Base-by-base conservation (phyloP, 2,329 filamentous ascomycete genomes). In the Arthrobotrys iridis region DNA sequence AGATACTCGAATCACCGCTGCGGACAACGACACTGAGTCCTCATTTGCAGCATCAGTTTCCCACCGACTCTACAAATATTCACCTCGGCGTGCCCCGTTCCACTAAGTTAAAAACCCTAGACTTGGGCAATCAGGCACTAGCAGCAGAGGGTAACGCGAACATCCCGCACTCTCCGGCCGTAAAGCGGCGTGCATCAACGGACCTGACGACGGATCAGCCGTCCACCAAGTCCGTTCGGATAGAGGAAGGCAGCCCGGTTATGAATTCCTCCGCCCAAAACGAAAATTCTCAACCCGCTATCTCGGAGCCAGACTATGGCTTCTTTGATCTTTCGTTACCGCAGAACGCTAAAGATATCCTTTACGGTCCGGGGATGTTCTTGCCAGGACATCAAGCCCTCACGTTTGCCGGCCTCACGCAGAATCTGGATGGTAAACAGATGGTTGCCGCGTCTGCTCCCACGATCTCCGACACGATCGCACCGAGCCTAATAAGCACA, bases 311-410 rank as follows among this genome's bases (percentile, higher is more conserved):
- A 13, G 35, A 52, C 24, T 50, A 63, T n/a, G 52, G 24, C 5
- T 15, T 59, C 4, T 40, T 75, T 30, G 63, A 68, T 18, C 37
- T 67, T 15, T 30, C 45, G 2, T 22, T 75, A n/a, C 63, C 63
- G 2, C 71, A 58, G 37, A 57, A 68, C 22, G 37, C 18, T 2
- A 50, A 48, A 41, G 68, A 66, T n/a, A 18, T 66, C 6, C 30
- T 68, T 0, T 55, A 43, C 41, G 46, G 26, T n/a, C 58, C 55
- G 0, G 45, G 24, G 4, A 35, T 40, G 13, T 30, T 20, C 18
- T n/a, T 55, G 4, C 6, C 50, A 15, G 50, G 18, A 24, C 8
- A 22, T 20, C 13, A 6, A 4, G 15, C 48, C n/a, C 26, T 52
- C 15, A 37, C 50, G 7, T 37, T 52, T 28, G 28, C 26, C 3